phyloP scores from a whole-genome alignment of 2,329 filamentous ascomycete genomes.

The Phialemoniopsis sp. region DNA sequence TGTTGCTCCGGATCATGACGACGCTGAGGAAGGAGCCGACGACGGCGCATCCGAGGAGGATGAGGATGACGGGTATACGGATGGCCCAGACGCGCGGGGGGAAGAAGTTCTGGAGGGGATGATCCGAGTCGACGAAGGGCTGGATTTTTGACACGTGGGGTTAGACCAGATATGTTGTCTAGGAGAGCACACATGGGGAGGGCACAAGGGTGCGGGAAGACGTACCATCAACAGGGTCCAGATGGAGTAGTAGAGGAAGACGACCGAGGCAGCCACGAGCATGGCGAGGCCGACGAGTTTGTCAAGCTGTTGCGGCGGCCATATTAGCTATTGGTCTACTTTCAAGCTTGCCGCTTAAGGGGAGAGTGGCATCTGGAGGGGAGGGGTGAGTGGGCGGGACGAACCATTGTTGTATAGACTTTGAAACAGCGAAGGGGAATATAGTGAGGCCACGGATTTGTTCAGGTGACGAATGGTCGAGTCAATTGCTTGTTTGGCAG shows the following conservation, averaged over 20 bases:
- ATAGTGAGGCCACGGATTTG: no score
- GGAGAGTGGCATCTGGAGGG: not conserved
- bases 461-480: no score
- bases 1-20: constrained; percentile 98
- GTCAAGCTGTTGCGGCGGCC: constrained; percentile 66
- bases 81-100: constrained; percentile 98
- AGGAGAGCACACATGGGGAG: constrained; percentile 3
- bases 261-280: constrained; percentile 60
- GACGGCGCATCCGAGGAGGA: constrained; percentile 86
- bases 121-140: constrained; percentile 96
- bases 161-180: constrained; percentile 7
- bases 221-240: constrained; percentile 96
- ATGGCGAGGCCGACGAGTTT: constrained; percentile 69
- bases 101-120: constrained; percentile 92
- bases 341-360: not conserved
- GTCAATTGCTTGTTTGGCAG: no score
- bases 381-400: not conserved
- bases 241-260: constrained; percentile 85
- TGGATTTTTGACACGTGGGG: constrained; percentile 31
- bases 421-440: no score
- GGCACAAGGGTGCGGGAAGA: constrained; percentile 8
- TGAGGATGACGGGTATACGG: constrained; percentile 94
- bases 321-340: constrained; percentile 2
- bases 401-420: constrained; percentile 13
- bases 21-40: constrained; percentile 94